Evolutionary conservation across 1,139 yeast species (phyloP).

Genomic region (Kurtzmaniella quercitrusa): DNA sequence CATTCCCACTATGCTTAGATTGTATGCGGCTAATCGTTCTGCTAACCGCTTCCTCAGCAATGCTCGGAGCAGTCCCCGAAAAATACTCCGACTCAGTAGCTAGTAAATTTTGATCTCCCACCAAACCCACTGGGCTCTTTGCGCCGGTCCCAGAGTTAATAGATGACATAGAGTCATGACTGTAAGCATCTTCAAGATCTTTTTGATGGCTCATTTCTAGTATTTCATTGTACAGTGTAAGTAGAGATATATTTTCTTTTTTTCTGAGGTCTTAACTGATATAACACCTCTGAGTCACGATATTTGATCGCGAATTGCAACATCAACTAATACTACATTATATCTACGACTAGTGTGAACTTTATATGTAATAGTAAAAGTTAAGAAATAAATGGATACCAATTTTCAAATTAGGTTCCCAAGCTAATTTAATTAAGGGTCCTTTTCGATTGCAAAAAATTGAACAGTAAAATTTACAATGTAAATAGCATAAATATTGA

Average conservation of each 20-base stretch:
- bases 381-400: no score
- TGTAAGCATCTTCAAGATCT: neutral
- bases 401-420: no score
- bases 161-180: neutral
- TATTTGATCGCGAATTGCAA: neutral
- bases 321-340: no score
- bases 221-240: neutral
- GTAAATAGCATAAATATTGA: conserved; percentile 7
- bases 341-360: no score
- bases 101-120: neutral
- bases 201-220: neutral
- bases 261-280: no score
- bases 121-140: neutral
- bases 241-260: neutral
- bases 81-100: neutral
- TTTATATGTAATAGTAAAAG: no score
- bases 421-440: no score
- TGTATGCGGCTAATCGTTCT: conserved; percentile 14
- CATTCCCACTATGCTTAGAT: conserved; percentile 10
- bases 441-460: no score
- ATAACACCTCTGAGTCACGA: neutral
- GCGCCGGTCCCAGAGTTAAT: neutral
- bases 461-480: no score
- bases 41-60: conserved; percentile 17
- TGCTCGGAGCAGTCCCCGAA: conserved; percentile 7